phyloP scores from a whole-genome alignment of 805 yeast species.

The Ogataea trehalophila region DNA sequence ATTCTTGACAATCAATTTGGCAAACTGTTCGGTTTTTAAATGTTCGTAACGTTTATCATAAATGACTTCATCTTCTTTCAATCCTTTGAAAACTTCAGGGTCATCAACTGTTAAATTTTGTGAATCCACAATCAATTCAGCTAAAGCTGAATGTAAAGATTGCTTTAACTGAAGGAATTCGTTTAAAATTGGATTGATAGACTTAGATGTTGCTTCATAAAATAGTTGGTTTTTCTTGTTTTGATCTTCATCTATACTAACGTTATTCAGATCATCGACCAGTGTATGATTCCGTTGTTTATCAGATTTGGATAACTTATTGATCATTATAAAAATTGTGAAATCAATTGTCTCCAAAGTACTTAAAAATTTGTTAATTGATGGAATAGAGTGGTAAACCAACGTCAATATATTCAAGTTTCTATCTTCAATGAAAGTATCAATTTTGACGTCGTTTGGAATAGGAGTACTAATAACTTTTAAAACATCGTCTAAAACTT shows the following conservation, averaged over 20 bases:
- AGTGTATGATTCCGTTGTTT: slow-evolving; percentile 17
- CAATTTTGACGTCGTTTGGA: slow-evolving; percentile 19
- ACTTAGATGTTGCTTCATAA: slow-evolving; percentile 30
- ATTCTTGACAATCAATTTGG: slow-evolving; percentile 41
- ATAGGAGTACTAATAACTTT: slow-evolving; percentile 37
- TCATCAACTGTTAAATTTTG: slow-evolving; percentile 69
- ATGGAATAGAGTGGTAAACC: slow-evolving; percentile 48
- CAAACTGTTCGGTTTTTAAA: slow-evolving; percentile 44
- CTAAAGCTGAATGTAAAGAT: slow-evolving; percentile 54
- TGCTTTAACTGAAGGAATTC: slow-evolving; percentile 77
- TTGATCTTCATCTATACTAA: slow-evolving; percentile 12
- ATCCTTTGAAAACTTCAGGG: slow-evolving; percentile 66
- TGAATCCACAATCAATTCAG: slow-evolving; percentile 57
- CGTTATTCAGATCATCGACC: slow-evolving; percentile 20
- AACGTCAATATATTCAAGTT: slow-evolving; percentile 50
- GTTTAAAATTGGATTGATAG: slow-evolving; percentile 43
- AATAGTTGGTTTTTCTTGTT: slow-evolving; percentile 22
- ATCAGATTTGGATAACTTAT: slow-evolving; percentile 19
- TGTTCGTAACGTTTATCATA: slow-evolving; percentile 36
- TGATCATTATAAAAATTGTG: slow-evolving; percentile 40
- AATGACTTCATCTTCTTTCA: slow-evolving; percentile 50
- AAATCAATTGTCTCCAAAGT: slow-evolving; percentile 58
- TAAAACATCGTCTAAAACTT: slow-evolving; percentile 38
- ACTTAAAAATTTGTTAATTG: slow-evolving; percentile 46
- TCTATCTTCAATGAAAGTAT: slow-evolving; percentile 32